Evolutionary conservation across 108 stramenopile species (phyloP), one percentile per base, ranked within the genome.

Genomic region (Cyclotella baltica): DNA sequence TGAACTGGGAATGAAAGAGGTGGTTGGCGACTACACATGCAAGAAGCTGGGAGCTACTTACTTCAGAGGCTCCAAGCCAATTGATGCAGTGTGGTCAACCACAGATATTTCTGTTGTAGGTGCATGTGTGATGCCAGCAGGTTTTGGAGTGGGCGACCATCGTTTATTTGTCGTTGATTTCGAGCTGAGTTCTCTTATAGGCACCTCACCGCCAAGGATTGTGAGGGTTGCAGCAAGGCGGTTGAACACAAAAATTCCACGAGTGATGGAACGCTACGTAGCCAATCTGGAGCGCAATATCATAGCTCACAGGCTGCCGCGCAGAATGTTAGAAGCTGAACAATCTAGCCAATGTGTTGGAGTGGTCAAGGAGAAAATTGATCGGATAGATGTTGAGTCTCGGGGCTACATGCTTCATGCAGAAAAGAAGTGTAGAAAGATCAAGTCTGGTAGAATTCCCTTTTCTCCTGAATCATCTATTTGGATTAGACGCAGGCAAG

Each of bases 61-160:
- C n/a, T n/a, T n/a, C n/a, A n/a, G n/a, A 58, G 9, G 36, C 71
- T 16, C 58, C 71, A 72, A 58, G 10, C 71, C 57, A 4, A 72
- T 61, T 11, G 57, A 59, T 19, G 71, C 25, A 0, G 52, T 59
- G 13, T 72, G 57, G 71, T 23, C 33, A n/a, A n/a, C n/a, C n/a
- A n/a, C n/a, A n/a, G n/a, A n/a, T n/a, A n/a, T n/a, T n/a, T n/a
- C n/a, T n/a, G 6, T 2, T n/a, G n/a, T n/a, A n/a, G n/a, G n/a
- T n/a, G n/a, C n/a, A n/a, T n/a, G n/a, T n/a, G n/a, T n/a, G n/a
- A n/a, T n/a, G n/a, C n/a, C n/a, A n/a, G n/a, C n/a, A n/a, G n/a
- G n/a, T n/a, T n/a, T n/a, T n/a, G n/a, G n/a, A n/a, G n/a, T n/a
- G n/a, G n/a, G n/a, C n/a, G n/a, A n/a, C n/a, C n/a, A n/a, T n/a